These are phyloP conservation scores for Wickerhamomyces tratensis DNA, from an alignment of 805 yeast genomes.

Conservation along the genomic window DNA sequence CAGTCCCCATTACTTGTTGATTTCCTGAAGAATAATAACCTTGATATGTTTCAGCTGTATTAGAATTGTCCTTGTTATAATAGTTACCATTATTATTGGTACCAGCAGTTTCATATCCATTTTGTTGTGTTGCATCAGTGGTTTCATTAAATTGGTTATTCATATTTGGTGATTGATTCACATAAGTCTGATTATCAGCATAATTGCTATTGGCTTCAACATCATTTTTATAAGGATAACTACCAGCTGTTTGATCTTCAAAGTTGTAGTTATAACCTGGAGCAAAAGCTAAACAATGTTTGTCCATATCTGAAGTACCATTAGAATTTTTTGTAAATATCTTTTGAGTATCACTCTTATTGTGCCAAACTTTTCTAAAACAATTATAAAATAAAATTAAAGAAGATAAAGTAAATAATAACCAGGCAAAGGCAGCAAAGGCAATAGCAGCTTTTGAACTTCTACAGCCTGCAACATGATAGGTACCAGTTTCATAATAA, in stretches of 20 bases:
- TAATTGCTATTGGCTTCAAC: not conserved
- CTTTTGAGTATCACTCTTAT: too few species aligned
- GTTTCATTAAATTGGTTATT: too few species aligned
- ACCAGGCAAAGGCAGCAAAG: conserved; percentile 20
- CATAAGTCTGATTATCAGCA: not conserved
- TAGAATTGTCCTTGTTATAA: too few species aligned
- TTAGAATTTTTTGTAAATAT: too few species aligned
- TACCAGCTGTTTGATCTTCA: not conserved
- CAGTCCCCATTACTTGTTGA: too few species aligned
- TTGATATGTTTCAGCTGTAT: too few species aligned
- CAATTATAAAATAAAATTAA: conserved; percentile 19
- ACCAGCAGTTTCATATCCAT: too few species aligned
- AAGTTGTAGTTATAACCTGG: not conserved
- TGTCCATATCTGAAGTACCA: not conserved
- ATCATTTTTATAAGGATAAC: not conserved
- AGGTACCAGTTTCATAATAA: not conserved
- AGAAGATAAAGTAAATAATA: conserved; percentile 18
- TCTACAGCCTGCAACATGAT: conserved; percentile 15
- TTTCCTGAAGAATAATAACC: too few species aligned
- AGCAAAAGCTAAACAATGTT: conserved; percentile 3
- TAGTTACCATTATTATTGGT: too few species aligned
- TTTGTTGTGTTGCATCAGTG: too few species aligned
- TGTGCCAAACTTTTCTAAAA: conserved; percentile 9
- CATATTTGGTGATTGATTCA: not conserved
- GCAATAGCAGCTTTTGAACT: conserved; percentile 23